Base-by-base conservation (phyloP, 495 filamentous ascomycete species). In the Lentithecium fluviatile region DNA sequence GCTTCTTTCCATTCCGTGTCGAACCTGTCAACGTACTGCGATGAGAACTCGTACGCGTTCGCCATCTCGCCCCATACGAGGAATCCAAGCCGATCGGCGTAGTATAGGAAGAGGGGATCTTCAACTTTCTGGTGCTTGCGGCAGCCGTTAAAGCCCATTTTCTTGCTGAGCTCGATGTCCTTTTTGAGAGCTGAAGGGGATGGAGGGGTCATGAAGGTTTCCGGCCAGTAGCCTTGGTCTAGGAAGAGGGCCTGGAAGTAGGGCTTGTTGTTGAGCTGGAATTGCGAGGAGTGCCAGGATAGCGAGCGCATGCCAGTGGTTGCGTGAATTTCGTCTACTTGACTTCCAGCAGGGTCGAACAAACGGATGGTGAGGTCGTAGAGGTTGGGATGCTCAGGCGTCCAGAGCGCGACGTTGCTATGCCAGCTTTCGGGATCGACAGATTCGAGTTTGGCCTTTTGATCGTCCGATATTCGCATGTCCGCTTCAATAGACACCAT, bases 171-270 rank as follows among this genome's bases (percentile, higher is more conserved):
- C 46, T 84, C 49, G 6, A 88, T 70, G 69, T 88, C 85, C 43
- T 77, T 85, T 1, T 81, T 74, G 83, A 88, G 84, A 0, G 84
- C 83, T 49, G 85, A 82, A 2, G 71, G 68, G 15, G 75, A 85
- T 0, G 85, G 85, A 0, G 85, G 79, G 0, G 78, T 76, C 64
- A 87, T 80, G 24, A 87, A 71, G 0, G 84, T 85, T 58, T 87
- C 82, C 0, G 85, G 85, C 84, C 84, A 88, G 69, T 79, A 86
- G 6, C 84, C 85, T 62, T 88, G 84, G 56, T 88, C 85, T 4
- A 88, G 75, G 0, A 83, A 85, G 10, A 83, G 82, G 50, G 87
- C 86, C 61, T 80, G 76, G 72, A 87, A 87, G 17, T 80, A 71
- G 45, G 85, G 85, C 55, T 86, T 72, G 24, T 81, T 82, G 63